phyloP scores from a whole-genome alignment of 176 grass and related monocot genomes.

The Oryza glaberrima region DNA sequence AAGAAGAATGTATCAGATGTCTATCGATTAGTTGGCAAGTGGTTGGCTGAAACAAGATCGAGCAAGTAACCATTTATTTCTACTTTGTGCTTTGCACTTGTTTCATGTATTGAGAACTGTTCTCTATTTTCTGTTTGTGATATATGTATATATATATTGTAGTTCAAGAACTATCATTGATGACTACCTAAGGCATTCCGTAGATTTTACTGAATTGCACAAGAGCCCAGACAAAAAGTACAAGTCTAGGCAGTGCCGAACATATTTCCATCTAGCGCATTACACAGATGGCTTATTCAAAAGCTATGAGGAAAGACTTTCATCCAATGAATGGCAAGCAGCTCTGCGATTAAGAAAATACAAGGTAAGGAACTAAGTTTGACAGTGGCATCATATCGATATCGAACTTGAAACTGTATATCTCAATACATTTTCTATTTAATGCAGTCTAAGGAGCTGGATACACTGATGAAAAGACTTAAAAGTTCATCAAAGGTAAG shows the following conservation, averaged over 20 bases:
- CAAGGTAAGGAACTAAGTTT: slow-evolving; percentile 57
- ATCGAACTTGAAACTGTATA: slow-evolving; percentile 21
- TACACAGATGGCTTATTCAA: slow-evolving; percentile 88
- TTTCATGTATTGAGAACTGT: background rate
- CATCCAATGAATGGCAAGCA: slow-evolving; percentile 95
- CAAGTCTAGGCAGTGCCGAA: slow-evolving; percentile 74
- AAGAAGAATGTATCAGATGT: slow-evolving; percentile 76
- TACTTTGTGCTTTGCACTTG: slow-evolving; percentile 5
- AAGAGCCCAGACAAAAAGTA: slow-evolving; percentile 56
- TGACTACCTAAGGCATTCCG: slow-evolving; percentile 82
- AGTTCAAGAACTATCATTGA: slow-evolving; percentile 95
- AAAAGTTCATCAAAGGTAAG: slow-evolving; percentile 85
- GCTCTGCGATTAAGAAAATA: slow-evolving; percentile 83
- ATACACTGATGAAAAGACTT: slow-evolving; percentile 81
- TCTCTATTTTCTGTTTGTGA: slow-evolving; percentile 19
- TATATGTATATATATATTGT: slow-evolving; percentile 17
- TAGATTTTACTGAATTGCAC: slow-evolving; percentile 65
- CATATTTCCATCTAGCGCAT: slow-evolving; percentile 86
- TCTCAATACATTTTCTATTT: slow-evolving; percentile 37
- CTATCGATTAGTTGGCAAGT: slow-evolving; percentile 88
- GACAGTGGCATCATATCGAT: background rate
- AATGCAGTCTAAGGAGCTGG: slow-evolving; percentile 82
- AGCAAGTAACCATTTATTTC: slow-evolving; percentile 77
- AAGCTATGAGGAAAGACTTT: slow-evolving; percentile 92
- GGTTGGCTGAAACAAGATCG: slow-evolving; percentile 97